Conservation (phyloP, 805 yeast genomes). For the Clavispora asparagi region DNA sequence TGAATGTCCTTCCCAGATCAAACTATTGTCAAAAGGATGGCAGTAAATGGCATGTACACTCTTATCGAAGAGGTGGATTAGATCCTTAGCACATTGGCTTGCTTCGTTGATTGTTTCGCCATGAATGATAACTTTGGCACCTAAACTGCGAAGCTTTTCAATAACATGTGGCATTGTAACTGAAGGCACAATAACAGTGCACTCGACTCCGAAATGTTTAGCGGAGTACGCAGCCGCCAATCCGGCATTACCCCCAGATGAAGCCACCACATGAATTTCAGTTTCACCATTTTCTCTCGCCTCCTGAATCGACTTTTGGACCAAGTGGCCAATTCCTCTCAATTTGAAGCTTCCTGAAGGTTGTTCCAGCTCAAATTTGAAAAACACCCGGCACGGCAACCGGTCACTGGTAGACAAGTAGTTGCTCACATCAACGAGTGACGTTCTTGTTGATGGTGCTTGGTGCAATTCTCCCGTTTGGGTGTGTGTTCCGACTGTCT, state of each 20-base stretch:
- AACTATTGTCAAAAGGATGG: slow-evolving; percentile 49
- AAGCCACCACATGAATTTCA: slow-evolving; percentile 40
- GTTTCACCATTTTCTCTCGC: slow-evolving; percentile 21
- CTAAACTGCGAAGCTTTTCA: slow-evolving; percentile 39
- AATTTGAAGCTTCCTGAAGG: slow-evolving; percentile 57
- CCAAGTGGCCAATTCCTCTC: slow-evolving; percentile 49
- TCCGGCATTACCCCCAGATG: slow-evolving; percentile 56
- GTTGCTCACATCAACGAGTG: slow-evolving; percentile 35
- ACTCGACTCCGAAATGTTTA: slow-evolving; percentile 28
- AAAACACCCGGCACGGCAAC: slow-evolving; percentile 34
- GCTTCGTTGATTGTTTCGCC: slow-evolving; percentile 50
- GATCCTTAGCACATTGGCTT: slow-evolving; percentile 35
- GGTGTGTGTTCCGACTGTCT: background rate
- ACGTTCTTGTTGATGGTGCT: slow-evolving; percentile 28
- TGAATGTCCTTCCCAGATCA: slow-evolving; percentile 54
- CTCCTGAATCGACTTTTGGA: slow-evolving; percentile 26
- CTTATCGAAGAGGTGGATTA: slow-evolving; percentile 15
- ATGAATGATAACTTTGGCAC: slow-evolving; percentile 45
- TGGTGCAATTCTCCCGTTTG: background rate
- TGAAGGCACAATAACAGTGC: slow-evolving; percentile 60
- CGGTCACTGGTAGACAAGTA: slow-evolving; percentile 2
- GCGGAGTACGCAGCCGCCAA: slow-evolving; percentile 51
- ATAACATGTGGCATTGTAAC: slow-evolving; percentile 43
- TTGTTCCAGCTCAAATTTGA: slow-evolving; percentile 49
- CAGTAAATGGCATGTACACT: slow-evolving; percentile 38